A percentile compares a stretch with the other conserved stretches of the same genome.
These are phyloP conservation scores for Exutisphaerella laricina DNA, from an alignment of 2,329 filamentous ascomycete species.

Conservation along the genomic window DNA sequence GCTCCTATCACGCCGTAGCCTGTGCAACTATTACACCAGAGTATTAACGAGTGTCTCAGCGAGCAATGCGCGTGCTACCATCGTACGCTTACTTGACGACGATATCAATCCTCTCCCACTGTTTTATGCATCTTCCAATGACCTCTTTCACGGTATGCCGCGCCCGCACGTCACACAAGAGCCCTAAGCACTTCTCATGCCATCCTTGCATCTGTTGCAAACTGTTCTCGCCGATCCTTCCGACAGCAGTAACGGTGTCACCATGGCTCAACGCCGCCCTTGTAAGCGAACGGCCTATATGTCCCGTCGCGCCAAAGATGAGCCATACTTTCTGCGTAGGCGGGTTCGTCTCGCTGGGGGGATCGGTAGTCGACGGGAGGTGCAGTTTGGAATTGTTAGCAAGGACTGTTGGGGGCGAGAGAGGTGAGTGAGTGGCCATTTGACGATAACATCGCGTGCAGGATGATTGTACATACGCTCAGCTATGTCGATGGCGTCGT, in stretches of 20 bases:
- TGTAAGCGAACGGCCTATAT: conserved; percentile 87
- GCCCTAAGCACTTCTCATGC: conserved; percentile 65
- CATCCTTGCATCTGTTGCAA: conserved; percentile 66
- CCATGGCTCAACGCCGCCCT: conserved; percentile 73
- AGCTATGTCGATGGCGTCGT: conserved; percentile 5
- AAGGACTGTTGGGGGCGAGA: conserved; percentile 13
- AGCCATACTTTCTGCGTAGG: conserved; percentile 81
- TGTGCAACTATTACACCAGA: conserved; percentile 54
- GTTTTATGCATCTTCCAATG: conserved; percentile 62
- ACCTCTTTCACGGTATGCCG: conserved; percentile 69
- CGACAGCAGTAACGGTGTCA: conserved; percentile 81
- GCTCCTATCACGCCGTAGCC: conserved; percentile 93
- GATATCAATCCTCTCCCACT: conserved; percentile 72
- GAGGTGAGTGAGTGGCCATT: conserved; percentile 13
- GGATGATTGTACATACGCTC: neutral
- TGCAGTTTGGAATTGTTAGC: conserved; percentile 34
- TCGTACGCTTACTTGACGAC: conserved; percentile 61
- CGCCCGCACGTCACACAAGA: conserved; percentile 86
- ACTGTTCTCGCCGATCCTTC: conserved; percentile 71
- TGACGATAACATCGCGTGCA: neutral
- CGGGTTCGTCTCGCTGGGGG: conserved; percentile 65
- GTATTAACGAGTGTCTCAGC: too few species aligned
- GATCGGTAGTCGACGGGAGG: conserved; percentile 80
- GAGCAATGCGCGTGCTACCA: conserved; percentile 3
- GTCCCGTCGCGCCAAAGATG: conserved; percentile 94